Conservation (phyloP, 441 rosid genomes). For the Euphorbia celastroides region DNA sequence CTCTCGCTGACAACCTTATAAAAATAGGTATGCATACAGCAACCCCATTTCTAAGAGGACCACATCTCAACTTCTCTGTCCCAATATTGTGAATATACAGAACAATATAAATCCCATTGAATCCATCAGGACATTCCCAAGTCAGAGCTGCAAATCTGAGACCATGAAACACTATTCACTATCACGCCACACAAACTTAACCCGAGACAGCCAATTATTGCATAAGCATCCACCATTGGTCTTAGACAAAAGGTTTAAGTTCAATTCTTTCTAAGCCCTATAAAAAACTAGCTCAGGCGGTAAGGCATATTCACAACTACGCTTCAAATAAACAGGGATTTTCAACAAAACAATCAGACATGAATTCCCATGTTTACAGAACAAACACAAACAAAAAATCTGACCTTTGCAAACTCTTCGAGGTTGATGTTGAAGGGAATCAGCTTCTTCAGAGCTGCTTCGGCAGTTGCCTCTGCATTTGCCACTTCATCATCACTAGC, state of each 20-base stretch:
- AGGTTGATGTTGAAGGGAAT: conserved; percentile 51
- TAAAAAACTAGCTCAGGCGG: neutral
- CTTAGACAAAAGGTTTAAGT: neutral
- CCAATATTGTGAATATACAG: neutral
- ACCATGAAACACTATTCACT: neutral
- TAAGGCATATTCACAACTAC: neutral
- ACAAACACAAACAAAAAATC: conserved; percentile 2
- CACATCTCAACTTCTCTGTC: neutral
- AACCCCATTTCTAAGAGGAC: neutral
- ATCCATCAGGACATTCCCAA: neutral
- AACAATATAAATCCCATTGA: neutral
- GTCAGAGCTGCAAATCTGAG: neutral
- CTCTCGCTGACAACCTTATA: neutral
- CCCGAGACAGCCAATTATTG: neutral
- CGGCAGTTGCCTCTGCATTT: conserved; percentile 65
- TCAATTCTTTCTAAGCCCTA: neutral
- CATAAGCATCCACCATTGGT: neutral
- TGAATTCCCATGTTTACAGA: neutral
- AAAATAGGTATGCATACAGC: neutral
- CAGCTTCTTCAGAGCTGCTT: conserved; percentile 75
- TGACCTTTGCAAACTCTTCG: conserved; percentile 80
- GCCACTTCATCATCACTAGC: conserved; percentile 63
- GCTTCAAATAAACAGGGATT: neutral
- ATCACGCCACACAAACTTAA: neutral
- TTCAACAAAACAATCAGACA: neutral